phyloP scores from a whole-genome alignment of 176 grass and related monocot genomes.

The Eleusine indica region DNA sequence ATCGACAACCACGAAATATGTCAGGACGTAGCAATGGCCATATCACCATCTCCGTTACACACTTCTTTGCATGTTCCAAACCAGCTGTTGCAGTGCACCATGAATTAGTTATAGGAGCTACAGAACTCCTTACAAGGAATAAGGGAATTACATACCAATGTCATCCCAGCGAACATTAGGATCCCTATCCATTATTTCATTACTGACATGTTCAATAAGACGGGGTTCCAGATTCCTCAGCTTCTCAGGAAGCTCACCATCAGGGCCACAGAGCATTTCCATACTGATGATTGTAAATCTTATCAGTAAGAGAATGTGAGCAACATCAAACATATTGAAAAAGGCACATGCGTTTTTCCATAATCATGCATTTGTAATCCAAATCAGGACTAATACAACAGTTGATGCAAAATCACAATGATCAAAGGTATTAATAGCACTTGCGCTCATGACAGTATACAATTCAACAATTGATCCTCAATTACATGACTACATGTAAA shows the following conservation, averaged over 20 bases:
- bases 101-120: slow-evolving; percentile 44
- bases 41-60: slow-evolving; percentile 98
- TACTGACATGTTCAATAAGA: slow-evolving; percentile 95
- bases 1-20: slow-evolving; percentile 90
- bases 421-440: not conserved
- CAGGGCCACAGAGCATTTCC: slow-evolving; percentile 89
- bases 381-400: slow-evolving; percentile 2
- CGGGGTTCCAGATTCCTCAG: slow-evolving; percentile 91
- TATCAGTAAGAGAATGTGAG: slow-evolving; percentile 29
- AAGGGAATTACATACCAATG: slow-evolving; percentile 68
- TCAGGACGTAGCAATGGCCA: slow-evolving; percentile 92
- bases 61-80: slow-evolving; percentile 96
- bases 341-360: not conserved
- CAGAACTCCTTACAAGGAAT: slow-evolving; percentile 29
- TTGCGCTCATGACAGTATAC: not conserved
- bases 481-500: not conserved
- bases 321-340: slow-evolving; percentile 11
- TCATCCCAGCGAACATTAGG: slow-evolving; percentile 94
- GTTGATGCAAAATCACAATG: slow-evolving; percentile 14
- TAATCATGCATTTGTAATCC: slow-evolving; percentile 3
- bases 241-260: slow-evolving; percentile 95
- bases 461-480: not conserved
- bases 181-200: slow-evolving; percentile 99
- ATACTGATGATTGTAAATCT: slow-evolving; percentile 51
- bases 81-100: slow-evolving; percentile 66